phyloP scores from a whole-genome alignment of 179 eudicot genomes.

The Silene vulgaris region DNA sequence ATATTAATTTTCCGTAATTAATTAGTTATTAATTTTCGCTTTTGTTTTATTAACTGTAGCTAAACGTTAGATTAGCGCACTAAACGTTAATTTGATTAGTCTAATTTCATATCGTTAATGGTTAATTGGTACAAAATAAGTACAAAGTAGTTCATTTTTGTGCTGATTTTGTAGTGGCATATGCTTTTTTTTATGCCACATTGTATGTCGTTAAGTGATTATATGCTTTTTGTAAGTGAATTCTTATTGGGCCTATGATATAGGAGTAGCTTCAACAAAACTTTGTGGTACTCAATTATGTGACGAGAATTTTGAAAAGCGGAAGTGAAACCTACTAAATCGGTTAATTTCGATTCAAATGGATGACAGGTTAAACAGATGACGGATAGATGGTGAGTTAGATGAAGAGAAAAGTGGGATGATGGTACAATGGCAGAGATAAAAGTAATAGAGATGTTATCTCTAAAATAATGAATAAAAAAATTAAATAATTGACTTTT shows the following conservation, averaged over 20 bases:
- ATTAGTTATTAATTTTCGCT: neutral
- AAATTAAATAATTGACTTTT: no score
- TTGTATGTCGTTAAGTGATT: neutral
- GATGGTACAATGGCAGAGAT: no score
- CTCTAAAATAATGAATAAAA: no score
- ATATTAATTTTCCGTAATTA: neutral
- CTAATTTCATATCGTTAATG: neutral
- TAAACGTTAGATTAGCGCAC: neutral
- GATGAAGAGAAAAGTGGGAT: no score
- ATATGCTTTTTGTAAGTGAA: neutral
- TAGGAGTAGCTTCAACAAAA: no score
- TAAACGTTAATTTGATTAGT: neutral
- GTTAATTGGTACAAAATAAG: neutral
- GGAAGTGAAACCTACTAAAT: no score
- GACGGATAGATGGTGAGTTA: no score
- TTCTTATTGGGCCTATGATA: neutral
- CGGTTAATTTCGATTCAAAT: no score
- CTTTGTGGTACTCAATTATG: no score
- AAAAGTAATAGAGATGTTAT: no score
- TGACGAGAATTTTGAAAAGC: no score
- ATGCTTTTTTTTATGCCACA: neutral
- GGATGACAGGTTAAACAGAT: no score
- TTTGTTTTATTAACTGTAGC: constrained; percentile 7
- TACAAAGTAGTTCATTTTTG: neutral
- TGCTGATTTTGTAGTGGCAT: constrained; percentile 1